Evolutionary conservation across 352 stramenopile species (phyloP).

Genomic region (Globisporangium apiculatum): DNA sequence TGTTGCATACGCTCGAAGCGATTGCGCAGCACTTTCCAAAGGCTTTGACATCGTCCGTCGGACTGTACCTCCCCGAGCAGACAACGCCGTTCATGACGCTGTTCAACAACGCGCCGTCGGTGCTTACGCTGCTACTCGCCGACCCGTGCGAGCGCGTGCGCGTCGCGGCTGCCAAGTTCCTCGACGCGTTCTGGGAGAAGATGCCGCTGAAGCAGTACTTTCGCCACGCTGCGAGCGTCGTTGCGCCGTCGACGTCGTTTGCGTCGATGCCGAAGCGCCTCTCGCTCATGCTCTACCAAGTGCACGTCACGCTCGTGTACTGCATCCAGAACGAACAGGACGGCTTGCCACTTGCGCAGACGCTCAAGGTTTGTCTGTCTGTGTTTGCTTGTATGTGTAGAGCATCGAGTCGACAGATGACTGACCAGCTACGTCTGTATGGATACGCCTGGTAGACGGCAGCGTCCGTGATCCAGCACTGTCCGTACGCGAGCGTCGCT

Average conservation of each 20-base stretch:
- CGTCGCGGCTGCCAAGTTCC: slow-evolving; percentile 64
- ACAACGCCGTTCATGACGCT: slow-evolving; percentile 79
- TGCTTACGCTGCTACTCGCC: slow-evolving; percentile 69
- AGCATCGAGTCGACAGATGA: too few species aligned
- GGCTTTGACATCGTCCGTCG: slow-evolving; percentile 68
- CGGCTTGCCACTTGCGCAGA: slow-evolving; percentile 43
- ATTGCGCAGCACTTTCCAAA: slow-evolving; percentile 66
- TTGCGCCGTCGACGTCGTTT: slow-evolving; percentile 60
- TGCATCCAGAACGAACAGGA: slow-evolving; percentile 79
- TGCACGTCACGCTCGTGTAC: slow-evolving; percentile 76
- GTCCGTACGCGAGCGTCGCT: slow-evolving; percentile 63
- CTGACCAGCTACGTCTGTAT: too few species aligned
- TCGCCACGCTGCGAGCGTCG: slow-evolving; percentile 35
- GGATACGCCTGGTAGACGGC: slow-evolving; percentile 26
- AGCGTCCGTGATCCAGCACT: slow-evolving; percentile 68
- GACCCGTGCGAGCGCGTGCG: slow-evolving; percentile 74
- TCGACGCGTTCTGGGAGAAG: slow-evolving; percentile 80
- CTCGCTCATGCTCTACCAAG: slow-evolving; percentile 79
- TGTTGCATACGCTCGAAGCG: slow-evolving; percentile 62
- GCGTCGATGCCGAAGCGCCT: slow-evolving; percentile 81
- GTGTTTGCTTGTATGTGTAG: too few species aligned
- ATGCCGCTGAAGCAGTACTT: slow-evolving; percentile 82
- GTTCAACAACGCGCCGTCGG: slow-evolving; percentile 64
- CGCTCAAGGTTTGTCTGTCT: slow-evolving; percentile 44
- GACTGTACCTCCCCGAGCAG: slow-evolving; percentile 76